Evolutionary conservation across 768 basidiomycete genomes (phyloP), one percentile per base, ranked within the genome.

Genomic region (Grammothele lineata): DNA sequence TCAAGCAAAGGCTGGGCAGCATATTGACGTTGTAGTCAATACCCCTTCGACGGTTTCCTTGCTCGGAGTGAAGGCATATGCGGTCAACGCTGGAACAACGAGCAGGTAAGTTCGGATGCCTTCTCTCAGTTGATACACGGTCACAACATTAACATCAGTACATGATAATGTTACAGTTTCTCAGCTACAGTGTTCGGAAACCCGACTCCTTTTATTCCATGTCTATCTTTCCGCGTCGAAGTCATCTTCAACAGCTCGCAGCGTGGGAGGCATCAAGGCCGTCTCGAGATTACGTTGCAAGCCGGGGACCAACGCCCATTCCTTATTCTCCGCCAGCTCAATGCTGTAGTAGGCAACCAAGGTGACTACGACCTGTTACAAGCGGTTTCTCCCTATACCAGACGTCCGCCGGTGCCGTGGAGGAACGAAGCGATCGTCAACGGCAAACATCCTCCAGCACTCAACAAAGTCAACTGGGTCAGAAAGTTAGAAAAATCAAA

Each of bases 281-380:
- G 76, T 0, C 47, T 78, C 3, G 80, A 83, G 51, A 49, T 85
- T 14, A 39, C 69, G 0, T 78, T 85, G 54, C 62, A 76, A 51
- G 76, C n/a, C 15, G 10, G 18, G 1, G 17, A 17, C 8, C 10
- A 23, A 8, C 15, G 38, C 1, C 21, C 38, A 0, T 45, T 63
- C 17, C 47, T 40, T 22, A 36, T 55, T 5, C 39, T 69, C 0
- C 72, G 81, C 2, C 59, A 55, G 5, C 51, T 82, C 1, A 46
- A 54, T 21, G 78, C 72, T 9, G 71, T 72, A 5, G 71, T 80
- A 24, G 81, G 81, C 1, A 70, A 67, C 8, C 53, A 59, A 21
- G 73, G 67, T 8, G 80, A 82, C 53, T 68, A 77, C 39, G 75
- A 77, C 14, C 61, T 62, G 2, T 62, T 83, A 22, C 66, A 68